Evolutionary conservation across 257 asterid genomes (phyloP).

Genomic region (Apocynum venetum): DNA sequence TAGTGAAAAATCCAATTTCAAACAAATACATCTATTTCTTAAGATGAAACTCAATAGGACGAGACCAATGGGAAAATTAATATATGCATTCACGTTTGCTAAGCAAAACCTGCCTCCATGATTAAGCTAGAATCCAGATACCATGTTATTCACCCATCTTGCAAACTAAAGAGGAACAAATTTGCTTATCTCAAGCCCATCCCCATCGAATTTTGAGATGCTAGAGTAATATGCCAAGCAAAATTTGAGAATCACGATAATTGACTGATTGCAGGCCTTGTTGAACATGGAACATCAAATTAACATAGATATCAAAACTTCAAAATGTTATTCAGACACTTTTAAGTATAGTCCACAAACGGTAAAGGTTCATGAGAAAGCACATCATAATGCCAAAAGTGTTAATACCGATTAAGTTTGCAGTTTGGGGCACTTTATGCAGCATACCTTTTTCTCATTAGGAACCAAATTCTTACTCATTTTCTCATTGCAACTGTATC

Average conservation of each 20-base stretch:
- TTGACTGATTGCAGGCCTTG: background rate
- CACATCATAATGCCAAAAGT: background rate
- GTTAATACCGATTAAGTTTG: background rate
- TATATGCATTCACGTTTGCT: background rate
- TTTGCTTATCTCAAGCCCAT: background rate
- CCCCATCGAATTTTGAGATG: background rate
- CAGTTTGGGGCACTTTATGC: background rate
- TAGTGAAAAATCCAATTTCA: background rate
- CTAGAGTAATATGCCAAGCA: background rate
- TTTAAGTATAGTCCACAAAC: background rate
- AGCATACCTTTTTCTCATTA: background rate
- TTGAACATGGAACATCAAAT: background rate
- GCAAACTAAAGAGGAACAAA: background rate
- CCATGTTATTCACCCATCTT: background rate
- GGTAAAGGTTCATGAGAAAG: background rate
- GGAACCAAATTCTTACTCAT: background rate
- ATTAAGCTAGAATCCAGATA: background rate
- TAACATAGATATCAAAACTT: background rate
- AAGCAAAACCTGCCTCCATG: background rate
- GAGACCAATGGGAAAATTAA: background rate
- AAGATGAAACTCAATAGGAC: background rate
- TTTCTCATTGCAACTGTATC: background rate
- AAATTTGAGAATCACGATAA: background rate
- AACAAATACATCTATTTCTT: background rate
- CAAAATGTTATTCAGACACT: background rate